Evolutionary conservation across 2,329 filamentous ascomycete species (phyloP), one percentile per base, ranked within the genome.

Genomic region (Xylaria polymorpha): DNA sequence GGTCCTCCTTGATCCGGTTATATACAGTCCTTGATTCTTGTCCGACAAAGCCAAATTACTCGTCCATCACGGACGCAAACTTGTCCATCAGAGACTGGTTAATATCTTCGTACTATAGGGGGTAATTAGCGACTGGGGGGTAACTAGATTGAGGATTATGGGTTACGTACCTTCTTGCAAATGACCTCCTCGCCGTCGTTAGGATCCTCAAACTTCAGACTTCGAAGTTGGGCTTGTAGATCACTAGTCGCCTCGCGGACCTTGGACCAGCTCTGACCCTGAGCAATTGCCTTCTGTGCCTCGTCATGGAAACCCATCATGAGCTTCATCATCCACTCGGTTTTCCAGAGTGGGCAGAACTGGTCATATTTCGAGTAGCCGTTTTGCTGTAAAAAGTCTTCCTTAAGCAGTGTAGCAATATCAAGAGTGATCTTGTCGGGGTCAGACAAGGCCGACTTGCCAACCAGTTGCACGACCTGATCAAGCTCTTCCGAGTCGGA

Each of bases 321-420:
- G 73, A 94, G 92, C 88, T 97, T 98, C 96, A 99, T 99, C 96
- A 99, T 98, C 91, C 96, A 99, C 81, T 97, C 92, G 0, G 96
- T 99, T 91, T 99, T 99, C 96, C 96, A 99, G 78, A 99, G 88
- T 59, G 96, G 96, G 80, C 96, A 99, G 90, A 97, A 99, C 84
- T 98, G 94, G 80, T 99, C 96, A 81, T 99, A 98, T 83, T 98
- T 94, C 74, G 92, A 96, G 89, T 99, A 99, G 72, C 96, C 96
- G 84, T 99, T 99, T 82, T 99, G 96, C 84, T 99, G 96, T 80
- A 99, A 81, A 85, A 99, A 99, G 81, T 99, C 96, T 79, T 99
- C 96, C 89, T 99, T 99, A 83, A 99, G 85, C 75, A 99, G 85
- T 20, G 89, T 91, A 20, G 96, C 93, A 71, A 99, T 90, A 79